phyloP scores from a whole-genome alignment of 495 filamentous ascomycete genomes.

The Penicillium pancosmium region DNA sequence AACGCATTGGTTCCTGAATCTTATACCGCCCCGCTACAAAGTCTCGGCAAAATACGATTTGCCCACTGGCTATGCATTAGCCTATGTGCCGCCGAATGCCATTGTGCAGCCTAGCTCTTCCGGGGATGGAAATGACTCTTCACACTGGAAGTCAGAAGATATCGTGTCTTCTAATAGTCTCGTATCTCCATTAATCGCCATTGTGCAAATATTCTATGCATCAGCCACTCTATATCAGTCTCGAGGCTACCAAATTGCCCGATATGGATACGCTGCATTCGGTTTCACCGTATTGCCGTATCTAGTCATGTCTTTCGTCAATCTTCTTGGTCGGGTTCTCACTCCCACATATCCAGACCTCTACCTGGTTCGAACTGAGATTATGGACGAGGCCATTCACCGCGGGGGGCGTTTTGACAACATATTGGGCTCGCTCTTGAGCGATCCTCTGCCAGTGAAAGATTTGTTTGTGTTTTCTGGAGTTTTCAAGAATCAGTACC shows the following conservation, averaged over 20 bases:
- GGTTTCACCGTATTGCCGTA: slow-evolving; percentile 55
- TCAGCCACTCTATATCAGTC: slow-evolving; percentile 36
- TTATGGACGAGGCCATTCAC: slow-evolving; percentile 47
- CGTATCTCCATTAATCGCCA: slow-evolving; percentile 34
- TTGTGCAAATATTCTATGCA: slow-evolving; percentile 45
- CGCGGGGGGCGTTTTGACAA: slow-evolving; percentile 31
- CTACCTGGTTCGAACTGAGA: slow-evolving; percentile 42
- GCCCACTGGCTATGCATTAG: too few species aligned
- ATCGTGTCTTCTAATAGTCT: slow-evolving; percentile 18
- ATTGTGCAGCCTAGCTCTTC: not conserved
- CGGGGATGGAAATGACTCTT: not conserved
- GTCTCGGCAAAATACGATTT: too few species aligned
- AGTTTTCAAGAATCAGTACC: too few species aligned
- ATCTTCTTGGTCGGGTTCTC: slow-evolving; percentile 51
- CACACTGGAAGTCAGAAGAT: too few species aligned
- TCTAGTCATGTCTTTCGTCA: slow-evolving; percentile 68
- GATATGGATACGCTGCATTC: slow-evolving; percentile 48
- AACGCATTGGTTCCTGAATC: too few species aligned
- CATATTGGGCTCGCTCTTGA: not conserved
- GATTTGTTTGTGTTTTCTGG: too few species aligned
- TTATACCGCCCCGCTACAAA: too few species aligned
- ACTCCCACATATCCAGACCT: slow-evolving; percentile 42
- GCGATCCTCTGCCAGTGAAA: too few species aligned
- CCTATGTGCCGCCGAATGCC: too few species aligned
- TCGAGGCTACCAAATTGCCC: slow-evolving; percentile 39